Evolutionary conservation across 345 rosid genomes (phyloP).

Genomic region (Hibiscus trionum): DNA sequence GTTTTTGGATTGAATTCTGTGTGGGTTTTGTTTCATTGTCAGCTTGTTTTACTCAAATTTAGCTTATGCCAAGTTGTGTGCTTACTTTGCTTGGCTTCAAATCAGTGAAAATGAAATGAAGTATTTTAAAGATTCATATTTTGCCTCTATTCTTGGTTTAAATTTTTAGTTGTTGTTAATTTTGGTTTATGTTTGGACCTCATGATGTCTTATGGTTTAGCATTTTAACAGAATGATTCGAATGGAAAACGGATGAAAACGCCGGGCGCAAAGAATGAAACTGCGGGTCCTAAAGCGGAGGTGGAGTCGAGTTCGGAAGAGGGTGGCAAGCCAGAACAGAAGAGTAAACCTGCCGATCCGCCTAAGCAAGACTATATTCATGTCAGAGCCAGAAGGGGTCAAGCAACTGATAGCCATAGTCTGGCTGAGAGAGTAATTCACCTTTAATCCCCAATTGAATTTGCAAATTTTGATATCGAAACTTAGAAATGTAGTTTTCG

Average conservation of each 20-base stretch:
- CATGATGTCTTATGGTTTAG: not conserved
- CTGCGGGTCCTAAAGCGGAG: conserved; percentile 48
- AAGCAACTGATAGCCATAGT: conserved; percentile 97
- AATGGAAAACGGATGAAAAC: conserved; percentile 50
- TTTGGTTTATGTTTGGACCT: not conserved
- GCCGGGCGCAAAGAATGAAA: conserved; percentile 31
- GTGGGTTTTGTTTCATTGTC: not conserved
- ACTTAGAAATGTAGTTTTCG: not conserved
- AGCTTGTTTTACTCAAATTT: not conserved
- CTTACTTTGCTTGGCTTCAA: not conserved
- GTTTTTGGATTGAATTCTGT: not conserved
- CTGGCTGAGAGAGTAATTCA: conserved; percentile 79
- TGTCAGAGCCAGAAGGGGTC: conserved; percentile 95
- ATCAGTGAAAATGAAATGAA: too few species aligned
- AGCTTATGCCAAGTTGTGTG: not conserved
- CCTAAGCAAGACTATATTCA: conserved; percentile 86
- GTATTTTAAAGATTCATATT: too few species aligned
- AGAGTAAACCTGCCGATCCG: conserved; percentile 53
- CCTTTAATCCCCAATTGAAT: conserved; percentile 10
- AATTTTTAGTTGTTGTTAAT: not conserved
- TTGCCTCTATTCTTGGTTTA: not conserved
- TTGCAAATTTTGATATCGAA: not conserved
- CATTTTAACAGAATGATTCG: conserved; percentile 39
- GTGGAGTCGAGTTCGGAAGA: conserved; percentile 54
- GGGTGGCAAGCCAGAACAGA: conserved; percentile 41